Base-by-base conservation (phyloP, 2,329 filamentous ascomycete species). In the Fusarium sterilihyphosum region DNA sequence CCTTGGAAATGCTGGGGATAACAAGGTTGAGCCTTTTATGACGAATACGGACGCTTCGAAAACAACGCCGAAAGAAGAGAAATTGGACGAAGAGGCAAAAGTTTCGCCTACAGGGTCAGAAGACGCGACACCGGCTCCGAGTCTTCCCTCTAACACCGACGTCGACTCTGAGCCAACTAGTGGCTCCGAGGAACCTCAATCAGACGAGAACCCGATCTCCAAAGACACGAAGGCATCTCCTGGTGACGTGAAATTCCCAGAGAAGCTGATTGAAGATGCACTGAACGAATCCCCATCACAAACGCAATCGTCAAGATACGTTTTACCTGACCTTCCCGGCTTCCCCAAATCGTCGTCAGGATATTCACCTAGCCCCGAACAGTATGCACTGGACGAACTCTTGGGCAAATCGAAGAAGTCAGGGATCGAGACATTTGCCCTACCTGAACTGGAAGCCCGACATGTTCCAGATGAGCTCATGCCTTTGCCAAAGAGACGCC, bases 11-110 rank as follows among this genome's bases (percentile, higher is more conserved):
- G 52, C 71, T 24, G 75, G 65, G 60, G 76, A 78, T 22, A 71
- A 73, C n/a, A 75, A 71, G 54, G 73, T 78, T 44, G 78, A 80
- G n/a, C 68, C 74, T 11, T 70, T 81, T 8, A 78, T 73, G 26
- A 40, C 47, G 11, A 46, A 67, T 35, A 26, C 31, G n/a, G 54
- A 49, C 18, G 29, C 26, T 17, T 8, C 35, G 8, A 41, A 60
- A 17, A 29, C 11, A 18, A 65, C 26, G 9, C 20, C 31, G 10
- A 47, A 49, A n/a, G 50, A 68, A 20, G 31, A 41, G 2, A 7
- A 24, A 33, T 44, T 16, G 18, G 29, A 49, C 17, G 20, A 29
- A 11, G 41, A 59, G 41, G 10, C 31, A 41, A 41, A 29, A 13
- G 57, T 47, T 24, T 46, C 57, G 41, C 3, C 54, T 18, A 61